Percentiles rank a stretch among this genome's conserved stretches.
phyloP scores from a whole-genome alignment of 257 asterid genomes.

The Gentiana straminea region DNA sequence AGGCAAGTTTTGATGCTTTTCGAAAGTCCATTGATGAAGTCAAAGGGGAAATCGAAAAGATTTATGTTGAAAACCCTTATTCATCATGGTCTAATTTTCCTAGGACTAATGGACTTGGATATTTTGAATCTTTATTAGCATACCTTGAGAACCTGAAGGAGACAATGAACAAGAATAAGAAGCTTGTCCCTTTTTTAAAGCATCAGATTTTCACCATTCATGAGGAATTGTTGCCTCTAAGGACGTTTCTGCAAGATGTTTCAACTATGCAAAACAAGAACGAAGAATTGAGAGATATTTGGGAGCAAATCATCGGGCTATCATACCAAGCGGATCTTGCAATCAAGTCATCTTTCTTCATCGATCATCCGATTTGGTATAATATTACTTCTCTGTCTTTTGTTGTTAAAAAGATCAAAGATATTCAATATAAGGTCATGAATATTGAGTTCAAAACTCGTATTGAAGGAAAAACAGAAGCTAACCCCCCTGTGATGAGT shows the following conservation, averaged over 20 bases:
- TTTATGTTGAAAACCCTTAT: not conserved
- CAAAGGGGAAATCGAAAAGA: not conserved
- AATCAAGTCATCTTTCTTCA: not conserved
- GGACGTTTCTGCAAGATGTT: not conserved
- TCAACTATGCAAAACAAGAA: not conserved
- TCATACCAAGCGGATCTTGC: conserved; percentile 1
- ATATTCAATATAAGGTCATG: not conserved
- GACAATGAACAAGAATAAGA: too few species aligned
- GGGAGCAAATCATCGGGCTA: not conserved
- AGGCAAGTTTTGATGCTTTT: not conserved
- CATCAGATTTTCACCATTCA: not conserved
- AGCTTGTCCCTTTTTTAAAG: not conserved
- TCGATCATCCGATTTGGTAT: not conserved
- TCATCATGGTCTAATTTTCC: conserved; percentile 2
- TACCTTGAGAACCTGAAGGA: not conserved
- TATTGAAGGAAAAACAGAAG: too few species aligned
- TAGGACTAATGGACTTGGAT: not conserved
- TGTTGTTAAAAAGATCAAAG: not conserved
- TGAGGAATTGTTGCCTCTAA: not conserved
- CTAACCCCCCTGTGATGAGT: too few species aligned
- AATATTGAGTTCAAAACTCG: not conserved
- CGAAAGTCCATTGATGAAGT: not conserved
- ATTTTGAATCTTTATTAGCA: not conserved
- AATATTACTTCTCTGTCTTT: not conserved
- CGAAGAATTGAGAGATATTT: not conserved